A percentile compares a stretch with the other conserved stretches of the same genome.
Evolutionary conservation across 2,329 filamentous ascomycete genomes (phyloP).

Genomic region (Hypocreales sp.): DNA sequence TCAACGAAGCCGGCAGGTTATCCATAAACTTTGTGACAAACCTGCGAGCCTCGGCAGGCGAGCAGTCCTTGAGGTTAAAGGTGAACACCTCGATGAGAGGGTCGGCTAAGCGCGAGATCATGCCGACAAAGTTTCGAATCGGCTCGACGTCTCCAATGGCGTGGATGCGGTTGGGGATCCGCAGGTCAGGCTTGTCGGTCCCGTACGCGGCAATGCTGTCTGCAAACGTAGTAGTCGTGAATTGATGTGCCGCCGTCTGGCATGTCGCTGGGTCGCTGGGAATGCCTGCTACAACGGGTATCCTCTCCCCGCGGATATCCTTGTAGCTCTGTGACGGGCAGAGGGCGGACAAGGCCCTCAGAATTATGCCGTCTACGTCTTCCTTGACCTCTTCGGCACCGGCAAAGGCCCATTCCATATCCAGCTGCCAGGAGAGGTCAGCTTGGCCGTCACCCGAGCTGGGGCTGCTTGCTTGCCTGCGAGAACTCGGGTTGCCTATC

Average conservation of each 20-base stretch:
- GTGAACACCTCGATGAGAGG: slow-evolving; percentile 65
- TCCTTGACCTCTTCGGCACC: slow-evolving; percentile 24
- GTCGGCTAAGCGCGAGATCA: slow-evolving; percentile 53
- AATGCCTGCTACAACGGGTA: slow-evolving; percentile 16
- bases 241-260: slow-evolving; percentile 12
- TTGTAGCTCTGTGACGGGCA: slow-evolving; percentile 41
- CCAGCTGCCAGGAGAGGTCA: slow-evolving; percentile 45
- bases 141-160: slow-evolving; percentile 41
- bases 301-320: slow-evolving; percentile 28
- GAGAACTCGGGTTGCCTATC: slow-evolving; percentile 96
- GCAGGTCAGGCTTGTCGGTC: slow-evolving; percentile 81
- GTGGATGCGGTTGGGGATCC: slow-evolving; percentile 54
- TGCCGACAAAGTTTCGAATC: slow-evolving; percentile 50
- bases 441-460: too few relatives aligned
- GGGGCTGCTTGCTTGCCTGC: slow-evolving; percentile 50
- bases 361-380: slow-evolving; percentile 20
- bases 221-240: slow-evolving; percentile 20
- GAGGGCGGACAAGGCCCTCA: slow-evolving; percentile 12
- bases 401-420: slow-evolving; percentile 87
- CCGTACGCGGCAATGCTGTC: slow-evolving; percentile 63
- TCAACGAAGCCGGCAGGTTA: slow-evolving; percentile 39
- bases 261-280: slow-evolving; percentile 3
- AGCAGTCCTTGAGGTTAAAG: slow-evolving; percentile 39
- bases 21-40: slow-evolving; percentile 62
- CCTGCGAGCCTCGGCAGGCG: slow-evolving; percentile 34